Percentiles rank a stretch among this genome's conserved stretches.
Evolutionary conservation across 2,329 filamentous ascomycete species (phyloP).

Genomic region (Kalmusia sp.): DNA sequence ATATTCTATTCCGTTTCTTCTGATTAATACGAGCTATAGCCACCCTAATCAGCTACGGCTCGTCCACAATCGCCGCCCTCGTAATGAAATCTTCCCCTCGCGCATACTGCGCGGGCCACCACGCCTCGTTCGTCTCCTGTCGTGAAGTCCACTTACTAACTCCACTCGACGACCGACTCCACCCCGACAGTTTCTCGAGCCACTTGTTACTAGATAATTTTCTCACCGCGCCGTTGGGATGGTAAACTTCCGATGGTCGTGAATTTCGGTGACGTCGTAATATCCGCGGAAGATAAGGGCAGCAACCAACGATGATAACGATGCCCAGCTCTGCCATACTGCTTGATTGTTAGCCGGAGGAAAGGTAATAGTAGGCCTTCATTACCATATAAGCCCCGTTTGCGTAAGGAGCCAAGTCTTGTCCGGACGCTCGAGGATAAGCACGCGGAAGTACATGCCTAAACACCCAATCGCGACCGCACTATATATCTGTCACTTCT

Average conservation of each 20-base stretch:
- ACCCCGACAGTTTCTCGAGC: neutral
- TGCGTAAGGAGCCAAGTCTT: slow-evolving; percentile 6
- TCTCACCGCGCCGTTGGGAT: neutral
- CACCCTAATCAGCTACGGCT: too few species aligned
- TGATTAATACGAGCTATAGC: too few species aligned
- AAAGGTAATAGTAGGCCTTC: neutral
- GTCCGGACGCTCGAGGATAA: slow-evolving; percentile 6
- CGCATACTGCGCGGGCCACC: neutral
- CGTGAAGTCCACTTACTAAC: neutral
- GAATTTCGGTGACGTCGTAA: neutral
- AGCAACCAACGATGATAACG: slow-evolving; percentile 13
- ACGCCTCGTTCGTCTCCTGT: neutral
- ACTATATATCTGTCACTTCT: neutral
- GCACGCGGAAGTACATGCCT: slow-evolving; percentile 12
- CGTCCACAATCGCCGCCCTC: neutral
- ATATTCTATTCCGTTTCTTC: too few species aligned
- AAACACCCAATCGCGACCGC: slow-evolving; percentile 13
- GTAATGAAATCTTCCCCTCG: neutral
- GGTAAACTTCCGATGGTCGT: neutral
- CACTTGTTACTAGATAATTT: neutral
- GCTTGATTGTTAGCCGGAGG: neutral
- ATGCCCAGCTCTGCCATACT: slow-evolving; percentile 10
- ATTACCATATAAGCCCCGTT: neutral
- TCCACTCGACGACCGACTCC: too few species aligned
- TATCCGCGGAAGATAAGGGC: slow-evolving; percentile 11